A percentile compares a stretch with the other conserved stretches of the same genome.
Evolutionary conservation across 208 protist genomes (phyloP).

Genomic region (Trypanosoma lewisi): DNA sequence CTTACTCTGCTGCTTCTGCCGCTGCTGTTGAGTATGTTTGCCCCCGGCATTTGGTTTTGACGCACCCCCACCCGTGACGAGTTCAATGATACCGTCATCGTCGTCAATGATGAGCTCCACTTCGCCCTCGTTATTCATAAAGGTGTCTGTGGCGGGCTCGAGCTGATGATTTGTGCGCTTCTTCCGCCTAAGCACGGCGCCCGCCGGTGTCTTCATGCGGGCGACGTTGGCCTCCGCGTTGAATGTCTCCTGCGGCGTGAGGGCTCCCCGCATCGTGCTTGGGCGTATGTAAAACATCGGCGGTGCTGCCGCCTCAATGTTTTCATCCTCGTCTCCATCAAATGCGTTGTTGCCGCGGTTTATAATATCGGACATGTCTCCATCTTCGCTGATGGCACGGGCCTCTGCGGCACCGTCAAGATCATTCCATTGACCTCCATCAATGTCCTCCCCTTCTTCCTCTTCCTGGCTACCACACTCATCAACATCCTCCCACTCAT

Average conservation of each 20-base stretch:
- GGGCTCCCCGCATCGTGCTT: constrained; percentile 29
- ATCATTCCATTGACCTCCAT: constrained; percentile 71
- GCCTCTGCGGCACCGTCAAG: constrained; percentile 46
- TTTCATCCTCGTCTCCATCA: constrained; percentile 30
- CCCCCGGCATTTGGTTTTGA: background rate
- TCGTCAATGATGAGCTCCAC: constrained; percentile 85
- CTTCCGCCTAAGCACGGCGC: constrained; percentile 36
- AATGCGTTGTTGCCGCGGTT: constrained; percentile 27
- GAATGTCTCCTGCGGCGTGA: constrained; percentile 75
- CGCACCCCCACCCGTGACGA: constrained; percentile 31
- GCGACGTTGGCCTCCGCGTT: constrained; percentile 66
- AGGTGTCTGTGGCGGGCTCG: constrained; percentile 63
- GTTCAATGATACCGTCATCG: constrained; percentile 83
- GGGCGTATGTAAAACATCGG: constrained; percentile 77
- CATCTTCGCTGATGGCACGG: constrained; percentile 52
- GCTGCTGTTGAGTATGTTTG: constrained; percentile 12
- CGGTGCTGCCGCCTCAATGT: constrained; percentile 19
- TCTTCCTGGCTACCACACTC: constrained; percentile 14
- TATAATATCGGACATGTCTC: constrained; percentile 25
- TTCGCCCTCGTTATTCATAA: constrained; percentile 76
- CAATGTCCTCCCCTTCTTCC: constrained; percentile 59
- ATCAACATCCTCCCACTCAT: constrained; percentile 39
- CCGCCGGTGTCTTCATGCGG: constrained; percentile 29
- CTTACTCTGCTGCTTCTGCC: constrained; percentile 54
- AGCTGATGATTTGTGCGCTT: constrained; percentile 77